Conservation (phyloP, 2,329 filamentous ascomycete genomes). For the Dichotomopilus funicola region DNA sequence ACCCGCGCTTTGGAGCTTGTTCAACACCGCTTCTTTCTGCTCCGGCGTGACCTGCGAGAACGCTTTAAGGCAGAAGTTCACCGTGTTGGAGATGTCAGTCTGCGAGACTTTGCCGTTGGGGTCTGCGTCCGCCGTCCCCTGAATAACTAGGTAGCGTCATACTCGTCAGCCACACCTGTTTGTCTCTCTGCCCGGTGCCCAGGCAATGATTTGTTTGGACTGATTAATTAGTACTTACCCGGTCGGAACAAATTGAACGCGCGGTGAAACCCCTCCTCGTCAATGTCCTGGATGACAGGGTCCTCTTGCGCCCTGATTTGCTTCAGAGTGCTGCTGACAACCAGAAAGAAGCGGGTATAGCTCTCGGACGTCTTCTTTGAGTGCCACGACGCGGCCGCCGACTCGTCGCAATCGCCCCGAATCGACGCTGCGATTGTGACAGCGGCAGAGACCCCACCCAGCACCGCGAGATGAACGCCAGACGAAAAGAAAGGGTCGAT, state of each 20-base stretch:
- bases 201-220: neutral
- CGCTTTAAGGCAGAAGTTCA: neutral
- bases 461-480: slow-evolving; percentile 40
- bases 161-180: neutral
- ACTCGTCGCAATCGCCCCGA: neutral
- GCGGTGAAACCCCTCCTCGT: neutral
- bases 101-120: neutral
- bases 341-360: neutral
- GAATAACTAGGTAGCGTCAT: neutral
- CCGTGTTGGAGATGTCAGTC: neutral
- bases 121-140: neutral
- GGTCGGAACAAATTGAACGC: neutral
- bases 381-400: neutral
- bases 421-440: slow-evolving; percentile 30
- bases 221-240: neutral
- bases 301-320: neutral
- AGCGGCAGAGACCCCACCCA: slow-evolving; percentile 39
- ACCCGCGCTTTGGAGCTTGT: neutral
- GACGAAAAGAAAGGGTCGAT: slow-evolving; percentile 45
- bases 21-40: neutral
- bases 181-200: neutral
- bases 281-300: neutral
- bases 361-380: neutral
- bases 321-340: neutral
- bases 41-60: neutral